Base-by-base conservation (phyloP, 2,329 filamentous ascomycete genomes). In the Coniella lustricola region DNA sequence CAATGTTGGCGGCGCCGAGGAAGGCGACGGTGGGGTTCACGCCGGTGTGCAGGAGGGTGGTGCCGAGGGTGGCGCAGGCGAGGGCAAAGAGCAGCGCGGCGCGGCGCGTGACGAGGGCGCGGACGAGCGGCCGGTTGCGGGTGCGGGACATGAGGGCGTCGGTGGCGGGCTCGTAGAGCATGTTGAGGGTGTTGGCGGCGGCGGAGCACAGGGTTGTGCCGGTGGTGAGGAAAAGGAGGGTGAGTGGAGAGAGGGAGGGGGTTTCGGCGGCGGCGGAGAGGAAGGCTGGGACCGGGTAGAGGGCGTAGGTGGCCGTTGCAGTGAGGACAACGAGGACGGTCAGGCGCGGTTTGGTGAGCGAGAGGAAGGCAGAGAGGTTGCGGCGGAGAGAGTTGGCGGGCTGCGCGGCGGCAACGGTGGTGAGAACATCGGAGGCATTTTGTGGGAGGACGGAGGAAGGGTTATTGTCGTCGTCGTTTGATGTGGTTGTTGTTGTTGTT, bases 121-220 rank as follows among this genome's bases (percentile, higher is more conserved):
- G 80, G 3, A 96, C 93, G 1, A 98, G 74, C 0, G 93, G 93
- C 4, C 93, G 73, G 58, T 96, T 96, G 22, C 88, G 79, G 2
- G 93, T 98, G n/a, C 93, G 82, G 32, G 79, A 83, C 93, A 98
- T 98, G 60, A 86, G 82, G 39, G 90, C 88, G 65, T 98, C 93
- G 62, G 90, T 90, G 51, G 83, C 76, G 9, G 84, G 87, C 67
- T 98, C 93, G 67, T 96, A 90, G 50, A 96, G 81, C 93, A 98
- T 98, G 67, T 98, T 98, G 56, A 97, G 75, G 2, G 93, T 81
- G 64, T 98, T 98, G 37, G 93, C 93, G 51, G 86, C 88, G 37
- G 90, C 89, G n/a, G 82, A 87, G 64, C 88, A 93, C 17, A 96
- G 76, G 4, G 90, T 82, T 0, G 93, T 97, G 51, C 93, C 91